Conservation (phyloP, 768 basidiomycete species). For the Hortiboletus flavorubellus region DNA sequence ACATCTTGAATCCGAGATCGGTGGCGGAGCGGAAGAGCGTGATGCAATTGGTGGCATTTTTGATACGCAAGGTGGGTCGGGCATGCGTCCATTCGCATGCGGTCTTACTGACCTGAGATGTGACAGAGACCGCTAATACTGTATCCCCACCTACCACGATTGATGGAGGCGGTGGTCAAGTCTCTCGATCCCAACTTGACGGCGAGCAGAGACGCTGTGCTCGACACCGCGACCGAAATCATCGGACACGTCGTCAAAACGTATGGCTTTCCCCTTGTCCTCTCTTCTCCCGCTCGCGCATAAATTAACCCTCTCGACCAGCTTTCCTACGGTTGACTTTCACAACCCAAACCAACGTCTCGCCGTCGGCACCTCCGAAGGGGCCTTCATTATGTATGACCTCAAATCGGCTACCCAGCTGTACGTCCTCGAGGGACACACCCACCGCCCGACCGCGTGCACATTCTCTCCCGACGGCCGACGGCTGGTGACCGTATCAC, state of each 20-base stretch:
- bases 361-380: slow-evolving; percentile 92
- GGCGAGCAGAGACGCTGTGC: slow-evolving; percentile 72
- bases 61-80: slow-evolving; percentile 76
- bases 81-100: too few species aligned
- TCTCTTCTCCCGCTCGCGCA: not conserved
- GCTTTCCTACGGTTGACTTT: slow-evolving; percentile 94
- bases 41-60: slow-evolving; percentile 89
- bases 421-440: slow-evolving; percentile 93
- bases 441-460: slow-evolving; percentile 73
- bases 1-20: slow-evolving; percentile 75
- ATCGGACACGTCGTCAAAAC: slow-evolving; percentile 92
- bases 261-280: slow-evolving; percentile 40
- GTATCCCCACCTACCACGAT: slow-evolving; percentile 74
- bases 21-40: slow-evolving; percentile 81
- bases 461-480: slow-evolving; percentile 94
- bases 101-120: not conserved
- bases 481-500: slow-evolving; percentile 79
- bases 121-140: slow-evolving; percentile 77
- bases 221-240: slow-evolving; percentile 92
- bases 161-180: slow-evolving; percentile 95
- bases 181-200: slow-evolving; percentile 90
- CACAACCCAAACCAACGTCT: slow-evolving; percentile 83
- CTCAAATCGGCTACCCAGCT: slow-evolving; percentile 92
- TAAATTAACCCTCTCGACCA: slow-evolving; percentile 26
- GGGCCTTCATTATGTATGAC: slow-evolving; percentile 94